These are phyloP conservation scores for Hibiscus trionum DNA, from an alignment of 345 rosid species.

Conservation along the genomic window DNA sequence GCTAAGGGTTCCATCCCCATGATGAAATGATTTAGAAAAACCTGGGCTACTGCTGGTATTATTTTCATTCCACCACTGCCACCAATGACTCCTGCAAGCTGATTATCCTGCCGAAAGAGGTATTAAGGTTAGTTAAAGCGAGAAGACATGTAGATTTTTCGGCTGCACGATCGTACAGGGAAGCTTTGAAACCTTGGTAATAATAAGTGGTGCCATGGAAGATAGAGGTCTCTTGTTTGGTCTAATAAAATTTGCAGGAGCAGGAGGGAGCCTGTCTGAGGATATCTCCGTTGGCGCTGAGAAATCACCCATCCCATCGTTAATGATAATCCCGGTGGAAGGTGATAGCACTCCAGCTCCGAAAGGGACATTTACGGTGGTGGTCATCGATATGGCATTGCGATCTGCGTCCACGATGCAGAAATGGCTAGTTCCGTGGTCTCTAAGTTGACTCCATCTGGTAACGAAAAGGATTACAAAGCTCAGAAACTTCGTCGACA, in stretches of 20 bases:
- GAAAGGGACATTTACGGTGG: constrained; percentile 60
- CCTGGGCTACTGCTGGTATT: constrained; percentile 79
- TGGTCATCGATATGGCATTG: constrained; percentile 80
- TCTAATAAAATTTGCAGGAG: constrained; percentile 72
- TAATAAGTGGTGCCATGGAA: constrained; percentile 84
- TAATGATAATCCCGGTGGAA: constrained; percentile 69
- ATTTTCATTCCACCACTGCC: constrained; percentile 83
- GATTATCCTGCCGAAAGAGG: constrained; percentile 42
- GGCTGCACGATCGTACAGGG: neutral
- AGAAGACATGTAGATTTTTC: neutral
- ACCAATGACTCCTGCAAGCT: constrained; percentile 64
- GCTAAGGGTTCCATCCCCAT: constrained; percentile 63
- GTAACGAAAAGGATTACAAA: neutral
- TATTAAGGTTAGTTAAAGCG: neutral
- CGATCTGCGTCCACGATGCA: constrained; percentile 72
- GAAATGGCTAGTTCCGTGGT: constrained; percentile 94
- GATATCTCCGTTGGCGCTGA: constrained; percentile 56
- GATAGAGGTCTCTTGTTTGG: constrained; percentile 87
- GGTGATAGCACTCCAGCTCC: constrained; percentile 75
- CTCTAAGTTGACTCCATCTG: constrained; percentile 86
- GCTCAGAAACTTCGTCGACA: constrained; percentile 9
- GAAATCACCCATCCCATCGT: constrained; percentile 94
- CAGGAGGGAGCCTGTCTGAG: constrained; percentile 70
- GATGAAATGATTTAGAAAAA: constrained; percentile 66
- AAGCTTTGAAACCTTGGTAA: constrained; percentile 56